Conservation (phyloP, 2,329 filamentous ascomycete genomes). For the Ceratocystis eucalypticola region DNA sequence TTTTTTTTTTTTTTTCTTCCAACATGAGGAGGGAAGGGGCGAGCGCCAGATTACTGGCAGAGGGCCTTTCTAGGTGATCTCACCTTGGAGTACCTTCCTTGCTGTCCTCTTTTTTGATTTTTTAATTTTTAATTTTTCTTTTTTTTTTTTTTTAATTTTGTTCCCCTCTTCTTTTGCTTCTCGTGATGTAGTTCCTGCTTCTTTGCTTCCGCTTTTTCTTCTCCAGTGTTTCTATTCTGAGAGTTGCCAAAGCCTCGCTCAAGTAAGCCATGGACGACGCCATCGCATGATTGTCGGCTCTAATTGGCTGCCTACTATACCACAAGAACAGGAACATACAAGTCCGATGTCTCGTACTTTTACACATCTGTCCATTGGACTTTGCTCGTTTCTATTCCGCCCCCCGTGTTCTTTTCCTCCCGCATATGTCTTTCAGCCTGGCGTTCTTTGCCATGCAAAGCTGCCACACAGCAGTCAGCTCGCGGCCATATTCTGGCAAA, state of each 20-base stretch:
- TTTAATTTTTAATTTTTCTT: neutral
- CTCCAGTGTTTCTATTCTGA: neutral
- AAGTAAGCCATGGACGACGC: neutral
- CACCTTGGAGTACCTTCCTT: too few relatives aligned
- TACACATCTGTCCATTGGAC: too few relatives aligned
- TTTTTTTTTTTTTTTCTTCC: neutral
- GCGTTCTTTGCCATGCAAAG: conserved; percentile 1
- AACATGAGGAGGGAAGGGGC: too few relatives aligned
- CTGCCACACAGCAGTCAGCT: neutral
- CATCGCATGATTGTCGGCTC: neutral
- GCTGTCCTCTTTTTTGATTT: neutral
- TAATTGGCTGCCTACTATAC: neutral
- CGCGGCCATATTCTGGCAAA: neutral
- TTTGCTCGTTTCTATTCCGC: neutral
- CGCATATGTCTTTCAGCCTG: conserved; percentile 1
- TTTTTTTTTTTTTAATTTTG: neutral
- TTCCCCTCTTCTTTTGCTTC: neutral
- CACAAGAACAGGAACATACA: neutral
- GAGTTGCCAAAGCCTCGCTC: too few relatives aligned
- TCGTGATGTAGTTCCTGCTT: neutral
- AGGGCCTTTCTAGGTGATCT: too few relatives aligned
- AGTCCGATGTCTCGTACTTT: neutral
- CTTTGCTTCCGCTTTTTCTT: neutral
- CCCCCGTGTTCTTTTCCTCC: too few relatives aligned
- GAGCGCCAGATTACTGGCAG: too few relatives aligned